Base-by-base conservation (phyloP, 352 stramenopile species). In the Pilasporangium apinafurcum region DNA sequence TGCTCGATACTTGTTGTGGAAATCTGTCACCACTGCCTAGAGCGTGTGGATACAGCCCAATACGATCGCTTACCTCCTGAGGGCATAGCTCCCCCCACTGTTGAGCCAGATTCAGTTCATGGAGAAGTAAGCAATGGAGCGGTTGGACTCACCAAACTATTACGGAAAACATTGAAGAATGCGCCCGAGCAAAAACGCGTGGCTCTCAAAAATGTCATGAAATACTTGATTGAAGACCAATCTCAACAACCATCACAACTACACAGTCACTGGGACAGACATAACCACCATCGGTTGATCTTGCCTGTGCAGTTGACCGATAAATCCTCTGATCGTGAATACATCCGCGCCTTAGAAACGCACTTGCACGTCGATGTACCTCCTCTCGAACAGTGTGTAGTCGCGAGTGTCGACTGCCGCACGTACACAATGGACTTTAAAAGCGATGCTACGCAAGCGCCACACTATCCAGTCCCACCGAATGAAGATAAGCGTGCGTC, bases 1-100 rank as follows among this genome's bases (percentile, higher is more conserved):
- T n/a, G 44, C 61, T 37, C 53, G 40, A 32, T 62, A 50, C 20
- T 27, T 16, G 44, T 38, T 13, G 56, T 81, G 13, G 59, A 68
- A n/a, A 57, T 86, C 12, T 86, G 74, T 26, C 48, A 64, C 37
- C 59, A 62, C 40, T 86, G 74, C 40, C 58, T 77, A 43, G 53
- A 68, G 16, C 70, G 70, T 18, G 63, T 86, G 14, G 58, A 83
- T 36, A 52, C 62, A 5, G 66, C 68, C 13, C 63, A 83, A 44
- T 86, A 82, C 44, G 55, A 77, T 31, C 60, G 62, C 27, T 34
- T 74, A 18, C 49, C 61, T 7, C 46, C 54, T n/a, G 43, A 35
- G 1, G 39, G 35, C 13, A 32, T 59, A 10, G 61, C 63, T 3
- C 52, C 58, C 16, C 38, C 49, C 2, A 52, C 34, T 14, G 44